Evolutionary conservation across 495 filamentous ascomycete species (phyloP), one percentile per base, ranked within the genome.

Genomic region (Neurospora africana): DNA sequence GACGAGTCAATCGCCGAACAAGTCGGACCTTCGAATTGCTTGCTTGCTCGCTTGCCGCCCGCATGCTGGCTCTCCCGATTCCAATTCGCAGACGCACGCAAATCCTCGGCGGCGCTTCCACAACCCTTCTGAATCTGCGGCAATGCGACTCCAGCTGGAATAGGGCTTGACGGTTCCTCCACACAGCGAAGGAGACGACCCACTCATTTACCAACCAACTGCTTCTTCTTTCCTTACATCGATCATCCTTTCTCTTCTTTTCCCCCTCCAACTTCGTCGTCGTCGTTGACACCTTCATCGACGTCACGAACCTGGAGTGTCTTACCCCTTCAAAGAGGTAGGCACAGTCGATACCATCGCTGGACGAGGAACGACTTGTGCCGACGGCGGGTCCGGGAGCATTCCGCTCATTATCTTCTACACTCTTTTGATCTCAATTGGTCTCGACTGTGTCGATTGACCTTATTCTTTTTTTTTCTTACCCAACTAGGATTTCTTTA

Each of bases 301-400:
- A 69, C 73, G 73, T 44, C 61, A 44, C 71, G 65, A 67, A 15
- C 68, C 70, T 44, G 73, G 72, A 78, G 71, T 58, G 68, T 61
- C 35, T 68, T 33, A 21, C 74, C 78, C 76, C 74, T 75, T 76
- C 73, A 74, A 73, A 77, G 74, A 76, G 72, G 58, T 76, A 74
- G 74, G 78, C 82, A 80, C 79, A 81, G 84, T 86, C 85, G 84
- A 82, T 71, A 77, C 79, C 83, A 83, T 85, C 86, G 86, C 86
- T 76, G 86, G 86, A 85, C 85, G 85, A 82, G 78, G 79, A 76
- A 78, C 81, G 83, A 83, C 82, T 83, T 78, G 82, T 83, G 79
- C 76, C 68, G 53, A 82, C 83, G 81, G 80, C 80, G 65, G 82
- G 83, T 73, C 80, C 80, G 79, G 71, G 30, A 58, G 35, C 71